Conservation (phyloP, 1,139 yeast genomes). For the Suhomyces panamericanus region DNA sequence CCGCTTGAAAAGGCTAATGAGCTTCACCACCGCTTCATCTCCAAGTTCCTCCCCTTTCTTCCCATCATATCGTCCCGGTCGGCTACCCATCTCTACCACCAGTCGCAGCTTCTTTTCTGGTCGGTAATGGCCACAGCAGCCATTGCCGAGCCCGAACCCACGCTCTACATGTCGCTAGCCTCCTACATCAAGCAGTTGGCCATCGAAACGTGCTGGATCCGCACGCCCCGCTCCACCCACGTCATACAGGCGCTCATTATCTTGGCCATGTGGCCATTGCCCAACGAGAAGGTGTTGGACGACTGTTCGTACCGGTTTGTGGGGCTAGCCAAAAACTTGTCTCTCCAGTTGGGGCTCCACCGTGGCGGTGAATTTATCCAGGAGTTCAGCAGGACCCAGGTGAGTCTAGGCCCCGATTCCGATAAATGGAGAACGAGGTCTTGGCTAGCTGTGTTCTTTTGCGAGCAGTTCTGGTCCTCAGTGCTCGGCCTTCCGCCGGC, state of each 20-base stretch:
- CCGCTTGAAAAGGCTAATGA: constrained; percentile 67
- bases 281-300: constrained; percentile 89
- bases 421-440: constrained; percentile 94
- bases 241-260: constrained; percentile 86
- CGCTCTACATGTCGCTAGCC: constrained; percentile 72
- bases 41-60: constrained; percentile 68
- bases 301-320: constrained; percentile 89
- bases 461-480: constrained; percentile 91
- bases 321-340: constrained; percentile 81
- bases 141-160: constrained; percentile 83
- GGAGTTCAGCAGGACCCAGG: constrained; percentile 89
- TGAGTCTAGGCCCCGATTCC: constrained; percentile 78
- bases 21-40: constrained; percentile 67
- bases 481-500: constrained; percentile 86
- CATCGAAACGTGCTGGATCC: constrained; percentile 89
- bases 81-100: constrained; percentile 78
- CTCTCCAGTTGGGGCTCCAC: constrained; percentile 89
- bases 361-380: constrained; percentile 85
- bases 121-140: constrained; percentile 85
- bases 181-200: constrained; percentile 83
- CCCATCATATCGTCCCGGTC: constrained; percentile 74
- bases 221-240: constrained; percentile 92
- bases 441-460: constrained; percentile 85
- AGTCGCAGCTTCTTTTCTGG: constrained; percentile 87
- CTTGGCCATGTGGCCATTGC: constrained; percentile 87